phyloP scores from a whole-genome alignment of 2,329 filamentous ascomycete species.

The Macrophomina tecta region DNA sequence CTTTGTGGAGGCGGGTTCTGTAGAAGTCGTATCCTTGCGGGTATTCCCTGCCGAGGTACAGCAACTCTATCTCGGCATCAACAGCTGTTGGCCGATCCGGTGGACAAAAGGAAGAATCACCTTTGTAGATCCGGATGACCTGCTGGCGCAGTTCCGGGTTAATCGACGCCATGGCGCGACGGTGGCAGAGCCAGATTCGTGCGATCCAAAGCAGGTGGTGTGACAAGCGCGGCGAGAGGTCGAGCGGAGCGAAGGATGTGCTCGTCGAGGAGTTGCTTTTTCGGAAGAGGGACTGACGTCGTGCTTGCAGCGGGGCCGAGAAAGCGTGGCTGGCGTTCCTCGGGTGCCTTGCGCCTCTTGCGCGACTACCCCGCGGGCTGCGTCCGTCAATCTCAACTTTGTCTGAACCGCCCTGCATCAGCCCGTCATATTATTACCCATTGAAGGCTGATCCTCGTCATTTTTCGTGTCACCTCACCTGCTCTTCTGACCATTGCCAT shows the following conservation, averaged over 20 bases:
- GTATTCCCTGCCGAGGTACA: constrained; percentile 85
- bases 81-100: not conserved
- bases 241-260: constrained; percentile 4
- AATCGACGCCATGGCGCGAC: constrained; percentile 7
- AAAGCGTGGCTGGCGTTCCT: constrained; percentile 16
- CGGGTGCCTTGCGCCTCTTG: constrained; percentile 3
- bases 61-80: constrained; percentile 67
- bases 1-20: constrained; percentile 78
- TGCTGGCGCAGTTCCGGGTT: constrained; percentile 65
- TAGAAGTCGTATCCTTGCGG: constrained; percentile 86
- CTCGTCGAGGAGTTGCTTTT: not conserved
- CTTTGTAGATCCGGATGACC: constrained; percentile 89
- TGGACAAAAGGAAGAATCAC: constrained; percentile 49
- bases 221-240: not conserved
- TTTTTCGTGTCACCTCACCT: not conserved
- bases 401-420: constrained; percentile 11
- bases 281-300: constrained; percentile 21
- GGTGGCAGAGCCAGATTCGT: not conserved
- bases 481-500: not conserved
- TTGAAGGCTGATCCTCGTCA: not conserved
- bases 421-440: not conserved
- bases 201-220: not conserved
- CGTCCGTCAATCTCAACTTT: constrained; percentile 9
- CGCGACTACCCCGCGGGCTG: constrained; percentile 11
- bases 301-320: constrained; percentile 19